Evolutionary conservation across 2,329 filamentous ascomycete genomes (phyloP).

Genomic region (Aureobasidium zeae): DNA sequence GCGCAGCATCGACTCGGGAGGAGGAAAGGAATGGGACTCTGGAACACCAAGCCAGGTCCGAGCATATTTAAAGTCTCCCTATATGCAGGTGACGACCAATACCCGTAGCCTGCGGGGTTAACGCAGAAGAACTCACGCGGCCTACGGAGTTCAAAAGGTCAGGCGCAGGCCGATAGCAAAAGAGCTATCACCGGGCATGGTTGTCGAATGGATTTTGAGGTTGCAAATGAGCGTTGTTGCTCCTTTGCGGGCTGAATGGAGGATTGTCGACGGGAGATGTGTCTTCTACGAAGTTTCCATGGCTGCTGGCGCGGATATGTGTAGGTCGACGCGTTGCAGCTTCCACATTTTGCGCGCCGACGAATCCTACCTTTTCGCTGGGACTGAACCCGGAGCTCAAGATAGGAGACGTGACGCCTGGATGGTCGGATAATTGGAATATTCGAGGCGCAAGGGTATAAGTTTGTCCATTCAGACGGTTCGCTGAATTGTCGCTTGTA

Average conservation of each 20-base stretch:
- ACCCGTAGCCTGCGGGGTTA: slow-evolving; percentile 24
- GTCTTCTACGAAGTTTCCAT: slow-evolving; percentile 34
- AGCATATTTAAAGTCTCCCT: slow-evolving; percentile 29
- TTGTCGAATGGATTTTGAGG: slow-evolving; percentile 33
- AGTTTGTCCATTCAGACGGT: slow-evolving; percentile 35
- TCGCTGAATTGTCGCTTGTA: slow-evolving; percentile 29
- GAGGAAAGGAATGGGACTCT: slow-evolving; percentile 17
- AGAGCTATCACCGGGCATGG: slow-evolving; percentile 31
- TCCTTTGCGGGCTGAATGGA: slow-evolving; percentile 23
- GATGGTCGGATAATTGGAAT: slow-evolving; percentile 34
- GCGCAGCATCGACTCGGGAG: slow-evolving; percentile 16
- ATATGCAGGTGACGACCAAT: slow-evolving; percentile 22
- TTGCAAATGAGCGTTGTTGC: slow-evolving; percentile 24
- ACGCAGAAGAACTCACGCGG: slow-evolving; percentile 34
- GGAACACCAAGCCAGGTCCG: slow-evolving; percentile 24
- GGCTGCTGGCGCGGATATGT: slow-evolving; percentile 37
- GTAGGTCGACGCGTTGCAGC: slow-evolving; percentile 34
- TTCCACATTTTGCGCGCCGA: slow-evolving; percentile 35
- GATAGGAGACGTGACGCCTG: slow-evolving; percentile 24
- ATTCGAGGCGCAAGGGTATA: slow-evolving; percentile 38
- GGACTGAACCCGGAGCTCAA: slow-evolving; percentile 23
- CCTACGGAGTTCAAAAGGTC: slow-evolving; percentile 36
- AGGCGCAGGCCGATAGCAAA: slow-evolving; percentile 30
- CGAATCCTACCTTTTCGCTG: slow-evolving; percentile 36
- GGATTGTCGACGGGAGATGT: slow-evolving; percentile 34